These are phyloP conservation scores for Yamadazyma scolyti DNA, from an alignment of 805 yeast species.

Conservation along the genomic window DNA sequence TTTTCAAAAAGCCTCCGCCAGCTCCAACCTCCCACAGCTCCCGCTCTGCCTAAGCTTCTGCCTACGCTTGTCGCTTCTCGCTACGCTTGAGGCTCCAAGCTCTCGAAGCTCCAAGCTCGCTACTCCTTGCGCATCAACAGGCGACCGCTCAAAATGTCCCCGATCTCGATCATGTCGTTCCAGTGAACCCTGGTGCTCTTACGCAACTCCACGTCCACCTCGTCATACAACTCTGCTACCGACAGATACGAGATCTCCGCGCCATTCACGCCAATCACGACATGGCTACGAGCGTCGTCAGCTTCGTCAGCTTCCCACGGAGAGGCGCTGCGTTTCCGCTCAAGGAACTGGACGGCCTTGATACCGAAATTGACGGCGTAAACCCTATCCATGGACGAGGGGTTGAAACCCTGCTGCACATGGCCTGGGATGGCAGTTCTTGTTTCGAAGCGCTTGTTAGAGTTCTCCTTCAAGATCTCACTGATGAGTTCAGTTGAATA, in stretches of 20 bases:
- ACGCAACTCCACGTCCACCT: conserved; percentile 58
- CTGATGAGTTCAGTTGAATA: conserved; percentile 65
- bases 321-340: too few species aligned
- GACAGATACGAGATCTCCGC: conserved; percentile 57
- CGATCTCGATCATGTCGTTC: conserved; percentile 54
- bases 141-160: conserved; percentile 74
- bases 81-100: too few species aligned
- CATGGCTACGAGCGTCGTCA: conserved; percentile 25
- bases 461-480: conserved; percentile 62
- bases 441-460: conserved; percentile 65
- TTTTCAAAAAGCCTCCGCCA: too few species aligned
- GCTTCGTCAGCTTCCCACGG: conserved; percentile 14
- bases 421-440: conserved; percentile 84
- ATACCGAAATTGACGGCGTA: conserved; percentile 70
- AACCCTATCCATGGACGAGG: conserved; percentile 75
- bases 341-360: conserved; percentile 67
- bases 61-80: too few species aligned
- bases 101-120: too few species aligned
- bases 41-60: too few species aligned
- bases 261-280: conserved; percentile 71
- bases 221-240: conserved; percentile 55
- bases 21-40: too few species aligned
- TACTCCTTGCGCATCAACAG: conserved; percentile 12
- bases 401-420: conserved; percentile 80
- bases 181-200: conserved; percentile 71